Evolutionary conservation across 805 yeast genomes (phyloP), one percentile per base, ranked within the genome.

Genomic region (Pichia phayaonensis): DNA sequence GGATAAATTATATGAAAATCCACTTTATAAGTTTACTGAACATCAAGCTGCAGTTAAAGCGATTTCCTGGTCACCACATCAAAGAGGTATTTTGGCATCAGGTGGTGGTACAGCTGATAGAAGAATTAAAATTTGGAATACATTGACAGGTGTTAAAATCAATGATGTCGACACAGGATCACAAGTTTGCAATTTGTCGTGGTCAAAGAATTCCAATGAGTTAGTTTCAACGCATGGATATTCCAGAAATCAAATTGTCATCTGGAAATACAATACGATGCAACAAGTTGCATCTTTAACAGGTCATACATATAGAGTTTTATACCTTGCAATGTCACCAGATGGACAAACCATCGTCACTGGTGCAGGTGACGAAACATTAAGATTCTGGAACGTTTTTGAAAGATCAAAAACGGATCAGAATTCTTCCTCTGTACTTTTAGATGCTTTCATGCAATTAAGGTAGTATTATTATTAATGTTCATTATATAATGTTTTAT

Each of bases 61-160:
- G 0, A 76, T 94, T 48, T 87, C 96, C 2, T 94, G 99, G 99
- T 86, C 95, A 1, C 98, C 99, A 2, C 98, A 94, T 63, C 96
- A 89, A 63, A 73, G 97, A 49, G 97, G 98, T 1, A 76, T 90
- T 3, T 67, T 94, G 49, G 98, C 98, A 1, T 80, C 94, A 1
- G 99, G 99, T 16, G 99, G 99, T 20, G 99, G 99, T 38, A 90
- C 98, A 0, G 90, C 95, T 1, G 99, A 94, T 67, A 81, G 92
- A 51, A 77, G 83, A 40, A 84, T 94, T 58, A 87, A 90, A 65
- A 81, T 90, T 23, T 94, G 98, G 98, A 94, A 90, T 65, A 85
- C 96, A 0, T 69, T 83, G 43, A 86, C 85, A 8, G 96, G 97
- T 1, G 65, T 75, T 23, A 79, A 84, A 52, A 62, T 87, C 13